Base-by-base conservation (phyloP, 2,329 filamentous ascomycete species). In the Bertia moriformis region DNA sequence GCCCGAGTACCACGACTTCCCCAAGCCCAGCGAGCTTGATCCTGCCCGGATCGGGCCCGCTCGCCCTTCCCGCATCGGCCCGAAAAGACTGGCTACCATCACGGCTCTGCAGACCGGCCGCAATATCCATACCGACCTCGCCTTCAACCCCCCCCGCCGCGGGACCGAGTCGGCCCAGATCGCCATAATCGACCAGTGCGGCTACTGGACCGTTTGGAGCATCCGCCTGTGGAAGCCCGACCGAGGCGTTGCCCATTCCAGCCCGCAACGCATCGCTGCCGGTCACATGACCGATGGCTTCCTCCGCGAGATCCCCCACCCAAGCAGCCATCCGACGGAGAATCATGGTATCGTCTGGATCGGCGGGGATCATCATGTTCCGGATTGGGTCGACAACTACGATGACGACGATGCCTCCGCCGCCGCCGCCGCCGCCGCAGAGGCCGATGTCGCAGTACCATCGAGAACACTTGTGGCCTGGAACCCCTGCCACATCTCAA, bases 201-300 rank as follows among this genome's bases (percentile, higher is more conserved):
- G 80, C 1, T 63, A 61, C 41, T 88, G 82, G 83, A 75, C 63
- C 33, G 54, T 85, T 3, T 85, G 78, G 75, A 58, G 81, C 18
- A 46, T 48, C 12, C 61, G 58, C 40, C n/a, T n/a, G n/a, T n/a
- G n/a, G n/a, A n/a, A n/a, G n/a, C n/a, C n/a, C n/a, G n/a, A n/a
- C n/a, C n/a, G n/a, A n/a, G n/a, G n/a, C n/a, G 61, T 50, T 44
- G 49, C 53, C 42, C 45, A 56, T 14, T 49, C 53, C 10, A 50
- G 54, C 17, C 54, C 57, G 15, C 58, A 51, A 19, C 54, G 48
- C 5, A 46, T 58, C 20, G 58, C 48, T 10, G 50, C 57, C 14
- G 52, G 51, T 4, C 62, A 66, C 38, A 61, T 69, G 4, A 50
- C 49, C 13, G 53, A 57, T 32, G 65, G 65, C 2, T 20, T 62